These are phyloP conservation scores for Psophocarpus tetragonolobus DNA, from an alignment of 306 rosid genomes.

Conservation along the genomic window DNA sequence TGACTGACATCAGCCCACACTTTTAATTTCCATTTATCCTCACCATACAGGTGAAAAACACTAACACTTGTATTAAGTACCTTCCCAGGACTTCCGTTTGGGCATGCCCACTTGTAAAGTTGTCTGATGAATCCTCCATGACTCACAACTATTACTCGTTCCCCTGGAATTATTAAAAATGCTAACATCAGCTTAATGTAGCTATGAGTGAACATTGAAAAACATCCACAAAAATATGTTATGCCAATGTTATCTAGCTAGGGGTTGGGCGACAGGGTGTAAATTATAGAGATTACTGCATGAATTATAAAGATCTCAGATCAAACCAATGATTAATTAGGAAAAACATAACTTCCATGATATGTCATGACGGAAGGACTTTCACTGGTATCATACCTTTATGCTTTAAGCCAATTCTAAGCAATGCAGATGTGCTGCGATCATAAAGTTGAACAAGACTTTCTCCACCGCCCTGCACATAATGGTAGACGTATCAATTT, in stretches of 20 bases:
- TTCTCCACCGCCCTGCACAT: conserved; percentile 95
- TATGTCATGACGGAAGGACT: conserved; percentile 7
- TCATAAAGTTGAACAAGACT: conserved; percentile 73
- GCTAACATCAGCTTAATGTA: conserved; percentile 19
- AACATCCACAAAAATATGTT: not conserved
- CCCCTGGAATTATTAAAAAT: conserved; percentile 54
- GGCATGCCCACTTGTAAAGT: conserved; percentile 57
- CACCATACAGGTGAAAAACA: conserved; percentile 65
- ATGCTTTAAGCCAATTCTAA: conserved; percentile 68
- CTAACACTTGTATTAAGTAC: conserved; percentile 68
- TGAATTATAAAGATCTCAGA: conserved; percentile 1
- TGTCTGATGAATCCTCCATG: conserved; percentile 81
- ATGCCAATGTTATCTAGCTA: not conserved
- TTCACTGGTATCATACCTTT: conserved; percentile 49
- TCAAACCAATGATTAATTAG: conserved; percentile 6
- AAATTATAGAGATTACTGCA: not conserved
- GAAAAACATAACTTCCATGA: conserved; percentile 4
- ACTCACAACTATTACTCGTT: conserved; percentile 65
- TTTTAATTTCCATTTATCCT: conserved; percentile 62
- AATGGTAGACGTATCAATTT: conserved; percentile 30
- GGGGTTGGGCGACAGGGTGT: not conserved
- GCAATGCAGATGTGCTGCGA: conserved; percentile 73
- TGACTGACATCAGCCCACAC: conserved; percentile 83
- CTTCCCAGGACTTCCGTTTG: conserved; percentile 48
- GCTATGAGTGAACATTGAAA: not conserved